These are phyloP conservation scores for Aspergillus niger DNA, from an alignment of 2,329 filamentous ascomycete genomes.

Conservation along the genomic window DNA sequence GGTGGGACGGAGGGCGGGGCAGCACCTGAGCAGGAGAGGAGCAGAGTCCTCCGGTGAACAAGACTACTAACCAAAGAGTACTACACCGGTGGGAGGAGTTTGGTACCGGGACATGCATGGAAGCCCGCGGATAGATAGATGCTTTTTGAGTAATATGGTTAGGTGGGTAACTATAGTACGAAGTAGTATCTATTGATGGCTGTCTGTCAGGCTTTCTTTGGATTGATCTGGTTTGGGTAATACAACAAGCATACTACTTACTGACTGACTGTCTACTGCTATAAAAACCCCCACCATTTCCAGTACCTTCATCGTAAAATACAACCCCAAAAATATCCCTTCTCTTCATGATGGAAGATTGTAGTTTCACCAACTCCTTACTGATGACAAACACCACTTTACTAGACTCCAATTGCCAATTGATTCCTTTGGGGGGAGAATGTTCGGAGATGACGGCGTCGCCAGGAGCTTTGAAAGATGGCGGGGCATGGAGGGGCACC, in stretches of 20 bases:
- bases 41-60: slow-evolving; percentile 39
- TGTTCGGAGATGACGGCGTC: slow-evolving; percentile 1
- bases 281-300: no score
- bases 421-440: neutral
- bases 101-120: neutral
- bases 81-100: slow-evolving; percentile 8
- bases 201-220: neutral
- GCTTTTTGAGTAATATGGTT: no score
- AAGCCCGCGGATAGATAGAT: neutral
- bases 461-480: neutral
- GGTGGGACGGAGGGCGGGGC: slow-evolving; percentile 32
- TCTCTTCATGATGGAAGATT: no score
- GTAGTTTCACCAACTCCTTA: neutral
- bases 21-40: slow-evolving; percentile 20
- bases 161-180: neutral
- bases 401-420: neutral
- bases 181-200: neutral
- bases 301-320: no score
- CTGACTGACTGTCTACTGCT: no score
- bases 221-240: no score
- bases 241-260: no score
- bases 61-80: no score
- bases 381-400: no score
- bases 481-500: slow-evolving; percentile 11
- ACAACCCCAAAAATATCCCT: no score